Evolutionary conservation across 2,329 filamentous ascomycete species (phyloP), one percentile per base, ranked within the genome.

Genomic region (Botrytis byssoidea): DNA sequence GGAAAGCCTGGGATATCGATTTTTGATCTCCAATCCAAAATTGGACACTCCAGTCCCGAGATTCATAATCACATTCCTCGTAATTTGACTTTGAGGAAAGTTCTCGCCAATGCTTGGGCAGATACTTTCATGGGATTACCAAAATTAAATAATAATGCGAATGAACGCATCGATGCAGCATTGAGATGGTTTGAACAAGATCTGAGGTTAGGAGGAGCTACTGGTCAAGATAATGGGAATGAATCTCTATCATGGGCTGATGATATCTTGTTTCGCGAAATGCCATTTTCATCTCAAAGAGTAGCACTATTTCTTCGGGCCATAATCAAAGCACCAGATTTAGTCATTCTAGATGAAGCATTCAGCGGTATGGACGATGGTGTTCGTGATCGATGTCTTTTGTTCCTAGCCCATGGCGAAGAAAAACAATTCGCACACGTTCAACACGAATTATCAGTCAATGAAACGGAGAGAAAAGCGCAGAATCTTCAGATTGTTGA

Each of bases 41-140:
- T 99, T 77, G 96, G 96, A 18, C 95, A 98, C 81, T 96, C 94
- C 0, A 97, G 93, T 75, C 96, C 96, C 0, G 96, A 98, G 81
- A 92, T 98, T 7, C 95, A 98, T 79, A 91, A 93, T 70, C 94
- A 97, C 82, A 98, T 98, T 84, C 95, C 96, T 0, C 91, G 91
- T 67, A 86, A 88, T 51, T 85, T 97, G 65, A 91, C 90, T 0
- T 84, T 97, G 16, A 88, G 93, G 2, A 87, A 91, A 68, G 88
- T 93, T 0, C 82, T 99, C 0, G 93, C 96, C 80, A 95, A 91
- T 68, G 94, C 95, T 0, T 98, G 94, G 91, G 92, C 94, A 1
- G 93, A 97, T 74, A 97, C 96, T 0, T 97, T 97, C 77, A 86
- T 92, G 25, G 87, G 90, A 1, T 89, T 87, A 75, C 91, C 96